A percentile compares a stretch with the other conserved stretches of the same genome.
Conservation (phyloP, 2,329 filamentous ascomycete genomes). For the Fusarium nurragi region DNA sequence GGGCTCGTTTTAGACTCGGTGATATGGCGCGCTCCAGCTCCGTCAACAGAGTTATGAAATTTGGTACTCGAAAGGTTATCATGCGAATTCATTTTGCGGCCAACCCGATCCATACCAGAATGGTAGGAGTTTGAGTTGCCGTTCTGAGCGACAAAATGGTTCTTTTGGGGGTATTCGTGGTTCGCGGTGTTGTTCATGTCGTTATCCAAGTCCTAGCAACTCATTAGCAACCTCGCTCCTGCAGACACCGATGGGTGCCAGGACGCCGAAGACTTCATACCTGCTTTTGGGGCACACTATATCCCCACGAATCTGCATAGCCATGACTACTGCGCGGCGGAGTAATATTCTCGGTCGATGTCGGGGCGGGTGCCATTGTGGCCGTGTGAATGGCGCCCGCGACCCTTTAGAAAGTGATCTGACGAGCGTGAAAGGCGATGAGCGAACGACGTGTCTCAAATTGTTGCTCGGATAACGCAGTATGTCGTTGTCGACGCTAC, state of each 20-base stretch:
- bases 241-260: neutral
- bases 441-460: conserved; percentile 3
- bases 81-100: conserved; percentile 51
- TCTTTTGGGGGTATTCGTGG: conserved; percentile 35
- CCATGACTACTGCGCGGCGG: conserved; percentile 61
- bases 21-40: conserved; percentile 33
- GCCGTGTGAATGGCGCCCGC: conserved; percentile 56
- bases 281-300: conserved; percentile 48
- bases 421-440: neutral
- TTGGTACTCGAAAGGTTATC: conserved; percentile 46
- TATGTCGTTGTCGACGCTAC: conserved; percentile 4
- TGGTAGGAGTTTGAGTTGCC: conserved; percentile 42
- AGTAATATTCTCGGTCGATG: conserved; percentile 58
- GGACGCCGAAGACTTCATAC: conserved; percentile 45
- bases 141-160: conserved; percentile 36
- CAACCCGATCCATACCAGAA: conserved; percentile 42
- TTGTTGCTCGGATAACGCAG: neutral
- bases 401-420: conserved; percentile 37
- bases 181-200: conserved; percentile 27
- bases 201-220: conserved; percentile 34
- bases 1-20: conserved; percentile 42
- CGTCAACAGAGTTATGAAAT: conserved; percentile 41
- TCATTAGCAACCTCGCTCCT: conserved; percentile 24
- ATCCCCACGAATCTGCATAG: conserved; percentile 57
- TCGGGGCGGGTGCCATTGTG: conserved; percentile 61